Evolutionary conservation across 2,329 filamentous ascomycete genomes (phyloP).

Genomic region (Aureobasidium sp.): DNA sequence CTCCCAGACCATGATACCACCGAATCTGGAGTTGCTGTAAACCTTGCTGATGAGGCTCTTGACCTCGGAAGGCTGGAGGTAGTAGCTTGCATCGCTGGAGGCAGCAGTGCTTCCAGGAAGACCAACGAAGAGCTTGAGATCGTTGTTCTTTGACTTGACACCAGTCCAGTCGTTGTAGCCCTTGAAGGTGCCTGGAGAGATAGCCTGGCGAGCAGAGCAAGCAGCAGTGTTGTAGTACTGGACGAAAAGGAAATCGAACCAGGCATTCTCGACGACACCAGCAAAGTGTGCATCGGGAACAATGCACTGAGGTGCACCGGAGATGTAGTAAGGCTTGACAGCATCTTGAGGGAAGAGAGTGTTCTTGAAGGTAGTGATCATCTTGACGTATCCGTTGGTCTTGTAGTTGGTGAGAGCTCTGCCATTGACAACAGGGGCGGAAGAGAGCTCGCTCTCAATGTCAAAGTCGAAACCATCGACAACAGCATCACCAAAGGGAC

Average conservation of each 20-base stretch:
- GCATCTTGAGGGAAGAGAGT: slow-evolving; percentile 30
- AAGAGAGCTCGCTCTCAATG: slow-evolving; percentile 51
- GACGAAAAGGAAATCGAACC: slow-evolving; percentile 38
- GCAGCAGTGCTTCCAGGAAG: slow-evolving; percentile 29
- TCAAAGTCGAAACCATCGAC: slow-evolving; percentile 74
- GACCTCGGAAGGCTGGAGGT: slow-evolving; percentile 41
- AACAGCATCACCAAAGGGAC: slow-evolving; percentile 58
- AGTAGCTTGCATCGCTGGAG: slow-evolving; percentile 29
- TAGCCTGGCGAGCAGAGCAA: slow-evolving; percentile 41
- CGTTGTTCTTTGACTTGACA: slow-evolving; percentile 30
- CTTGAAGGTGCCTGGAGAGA: slow-evolving; percentile 29
- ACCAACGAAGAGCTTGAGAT: slow-evolving; percentile 47
- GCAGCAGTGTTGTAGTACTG: slow-evolving; percentile 39
- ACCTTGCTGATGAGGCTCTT: slow-evolving; percentile 37
- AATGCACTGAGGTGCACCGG: slow-evolving; percentile 40
- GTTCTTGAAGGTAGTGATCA: slow-evolving; percentile 41
- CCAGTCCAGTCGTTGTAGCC: slow-evolving; percentile 42
- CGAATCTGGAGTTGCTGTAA: slow-evolving; percentile 38
- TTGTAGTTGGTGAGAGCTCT: slow-evolving; percentile 25
- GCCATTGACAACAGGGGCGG: slow-evolving; percentile 14
- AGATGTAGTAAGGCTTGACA: slow-evolving; percentile 38
- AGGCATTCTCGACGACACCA: slow-evolving; percentile 31
- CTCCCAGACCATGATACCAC: slow-evolving; percentile 55
- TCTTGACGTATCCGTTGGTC: slow-evolving; percentile 37
- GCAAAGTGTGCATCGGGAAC: slow-evolving; percentile 40